Evolutionary conservation across 805 yeast genomes (phyloP), one percentile per base, ranked within the genome.

Genomic region (Tetrapisispora namnaoensis): DNA sequence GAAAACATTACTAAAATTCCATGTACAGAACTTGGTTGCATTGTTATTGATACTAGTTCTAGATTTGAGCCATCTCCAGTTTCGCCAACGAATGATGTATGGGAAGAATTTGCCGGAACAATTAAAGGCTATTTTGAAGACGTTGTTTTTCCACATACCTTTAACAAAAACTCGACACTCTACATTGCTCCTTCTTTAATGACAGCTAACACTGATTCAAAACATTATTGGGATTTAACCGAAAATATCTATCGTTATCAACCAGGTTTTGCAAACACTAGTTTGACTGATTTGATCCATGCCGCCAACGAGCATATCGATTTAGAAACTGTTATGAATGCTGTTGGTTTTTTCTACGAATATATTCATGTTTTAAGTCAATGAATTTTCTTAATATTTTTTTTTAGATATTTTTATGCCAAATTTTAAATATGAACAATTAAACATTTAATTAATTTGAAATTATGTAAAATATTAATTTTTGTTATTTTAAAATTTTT

Each of bases 131-230:
- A 78, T 11, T 78, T 70, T 53, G 79, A 76, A 57, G 80, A 78
- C 51, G 64, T 76, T 44, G 70, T 71, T 6, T 69, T 70, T 34
- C 48, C 47, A 18, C 10, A 14, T n/a, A 24, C 10, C 24, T 21
- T 10, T 22, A 14, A 20, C 42, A 43, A 36, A 2, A 55, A 60
- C 17, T 22, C 32, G 5, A 39, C 42, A 14, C 38, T 65, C 22
- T 62, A 61, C 42, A 65, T 72, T 20, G 63, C 81, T 0, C 81
- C 83, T n/a, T 69, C 71, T 18, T 59, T 78, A 22, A 71, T 75
- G 67, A 69, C 82, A 10, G 83, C 78, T 8, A 80, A 80, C 60
- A 79, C 86, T 3, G 86, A 80, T 61, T 79, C 85, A 14, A 72
- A 73, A 53, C 69, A 75, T 54, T 80, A 80, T 62, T 78, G 82